These are phyloP conservation scores for Dothideomycetes sp. DNA, from an alignment of 2,329 filamentous ascomycete species.

Conservation along the genomic window DNA sequence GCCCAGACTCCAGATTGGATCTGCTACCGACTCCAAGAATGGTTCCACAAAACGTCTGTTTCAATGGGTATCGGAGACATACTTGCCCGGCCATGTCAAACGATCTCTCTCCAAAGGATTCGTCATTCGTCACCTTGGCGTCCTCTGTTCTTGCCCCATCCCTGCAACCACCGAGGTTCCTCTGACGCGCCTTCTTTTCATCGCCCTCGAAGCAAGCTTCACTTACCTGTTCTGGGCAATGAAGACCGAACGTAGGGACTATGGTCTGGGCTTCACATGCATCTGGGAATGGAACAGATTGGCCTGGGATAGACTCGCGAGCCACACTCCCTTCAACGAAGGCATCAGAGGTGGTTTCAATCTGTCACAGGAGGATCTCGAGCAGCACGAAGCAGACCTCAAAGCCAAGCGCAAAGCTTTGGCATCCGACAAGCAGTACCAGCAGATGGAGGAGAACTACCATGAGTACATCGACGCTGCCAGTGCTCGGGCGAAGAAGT, in stretches of 20 bases:
- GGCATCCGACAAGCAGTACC: too few species aligned
- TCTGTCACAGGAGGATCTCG: neutral
- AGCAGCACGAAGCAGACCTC: too few species aligned
- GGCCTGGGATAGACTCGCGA: neutral
- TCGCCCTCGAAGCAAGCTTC: constrained; percentile 1
- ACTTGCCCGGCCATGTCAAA: neutral
- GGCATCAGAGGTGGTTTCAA: neutral
- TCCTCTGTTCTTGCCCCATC: neutral
- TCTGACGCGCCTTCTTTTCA: neutral
- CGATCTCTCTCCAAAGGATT: neutral
- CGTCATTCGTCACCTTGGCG: neutral
- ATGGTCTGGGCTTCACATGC: neutral
- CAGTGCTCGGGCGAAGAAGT: too few species aligned
- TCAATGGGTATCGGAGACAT: neutral
- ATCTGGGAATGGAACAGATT: neutral
- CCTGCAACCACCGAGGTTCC: too few species aligned
- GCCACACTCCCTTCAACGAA: neutral
- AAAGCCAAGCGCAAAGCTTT: too few species aligned
- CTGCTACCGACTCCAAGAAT: neutral
- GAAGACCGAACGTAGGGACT: neutral
- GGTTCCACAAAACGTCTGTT: neutral
- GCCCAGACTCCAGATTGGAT: neutral
- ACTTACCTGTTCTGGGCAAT: neutral
- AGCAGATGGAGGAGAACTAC: too few species aligned
- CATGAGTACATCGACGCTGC: too few species aligned